Percentiles rank a stretch among this genome's conserved stretches.
Conservation (phyloP, 75 land plant genomes). For the Azolla pinnata region DNA sequence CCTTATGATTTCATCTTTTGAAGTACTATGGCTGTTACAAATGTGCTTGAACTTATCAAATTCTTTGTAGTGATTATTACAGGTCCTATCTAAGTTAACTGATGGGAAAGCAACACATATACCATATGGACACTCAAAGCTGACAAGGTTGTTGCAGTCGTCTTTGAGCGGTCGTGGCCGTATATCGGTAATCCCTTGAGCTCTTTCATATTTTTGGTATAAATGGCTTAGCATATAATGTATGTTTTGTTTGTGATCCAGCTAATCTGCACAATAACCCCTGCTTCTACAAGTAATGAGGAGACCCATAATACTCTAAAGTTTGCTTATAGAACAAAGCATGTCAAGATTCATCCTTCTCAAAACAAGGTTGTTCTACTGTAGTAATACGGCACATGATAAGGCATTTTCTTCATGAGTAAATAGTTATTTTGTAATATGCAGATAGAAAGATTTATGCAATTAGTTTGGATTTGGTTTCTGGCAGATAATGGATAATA, state of each 20-base stretch:
- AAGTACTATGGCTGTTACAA: background rate
- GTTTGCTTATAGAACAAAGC: conserved; percentile 83
- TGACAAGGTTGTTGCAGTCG: conserved; percentile 12
- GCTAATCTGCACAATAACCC: conserved; percentile 90
- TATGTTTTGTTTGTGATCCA: conserved; percentile 19
- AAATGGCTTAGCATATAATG: conserved; percentile 1
- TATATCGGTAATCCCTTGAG: conserved; percentile 11
- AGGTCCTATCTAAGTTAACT: conserved; percentile 14
- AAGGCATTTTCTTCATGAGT: too few species aligned
- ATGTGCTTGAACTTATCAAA: background rate
- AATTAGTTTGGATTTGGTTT: conserved; percentile 6
- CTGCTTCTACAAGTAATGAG: conserved; percentile 81
- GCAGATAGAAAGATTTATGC: too few species aligned
- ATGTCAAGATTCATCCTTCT: conserved; percentile 71
- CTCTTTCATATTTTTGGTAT: background rate
- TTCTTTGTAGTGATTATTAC: background rate
- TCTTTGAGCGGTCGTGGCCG: conserved; percentile 20
- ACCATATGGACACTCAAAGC: conserved; percentile 16
- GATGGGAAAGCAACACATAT: conserved; percentile 19
- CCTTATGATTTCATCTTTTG: background rate
- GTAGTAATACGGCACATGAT: too few species aligned
- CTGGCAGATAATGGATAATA: conserved; percentile 79
- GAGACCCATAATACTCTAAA: conserved; percentile 87
- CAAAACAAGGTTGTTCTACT: conserved; percentile 66
- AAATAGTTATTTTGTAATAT: too few species aligned